Conservation (phyloP, 2,329 filamentous ascomycete genomes). For the Xylaria sp. region DNA sequence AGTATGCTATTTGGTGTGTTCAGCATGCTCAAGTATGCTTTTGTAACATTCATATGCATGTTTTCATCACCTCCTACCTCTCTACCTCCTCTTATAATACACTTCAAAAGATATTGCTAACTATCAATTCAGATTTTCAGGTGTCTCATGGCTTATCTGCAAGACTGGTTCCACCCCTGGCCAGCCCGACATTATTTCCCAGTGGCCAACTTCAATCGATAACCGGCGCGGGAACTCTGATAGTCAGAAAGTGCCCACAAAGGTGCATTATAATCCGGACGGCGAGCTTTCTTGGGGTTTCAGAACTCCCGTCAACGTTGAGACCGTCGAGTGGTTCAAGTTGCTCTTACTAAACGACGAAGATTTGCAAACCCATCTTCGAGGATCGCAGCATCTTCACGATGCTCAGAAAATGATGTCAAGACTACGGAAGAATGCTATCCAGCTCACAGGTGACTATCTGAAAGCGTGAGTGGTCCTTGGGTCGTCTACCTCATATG, state of each 20-base stretch:
- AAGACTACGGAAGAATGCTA: conserved; percentile 34
- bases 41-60: no score
- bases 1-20: no score
- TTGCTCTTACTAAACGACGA: conserved; percentile 52
- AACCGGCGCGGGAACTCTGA: conserved; percentile 16
- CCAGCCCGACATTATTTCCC: conserved; percentile 18
- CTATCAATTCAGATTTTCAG: conserved; percentile 20
- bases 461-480: neutral
- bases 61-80: neutral
- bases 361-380: conserved; percentile 46
- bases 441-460: conserved; percentile 35
- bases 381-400: conserved; percentile 37
- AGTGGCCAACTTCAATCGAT: conserved; percentile 18
- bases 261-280: conserved; percentile 12
- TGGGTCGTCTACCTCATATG: no score
- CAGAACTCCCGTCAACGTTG: conserved; percentile 37
- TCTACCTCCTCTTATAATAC: no score
- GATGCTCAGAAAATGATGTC: conserved; percentile 14
- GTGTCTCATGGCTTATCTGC: conserved; percentile 29
- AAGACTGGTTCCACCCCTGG: neutral
- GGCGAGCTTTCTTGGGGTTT: conserved; percentile 50
- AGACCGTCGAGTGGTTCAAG: conserved; percentile 56
- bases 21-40: neutral
- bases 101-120: neutral
- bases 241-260: conserved; percentile 26